These are phyloP conservation scores for Psilocybe tampanensis DNA, from an alignment of 768 basidiomycete genomes.

Conservation along the genomic window DNA sequence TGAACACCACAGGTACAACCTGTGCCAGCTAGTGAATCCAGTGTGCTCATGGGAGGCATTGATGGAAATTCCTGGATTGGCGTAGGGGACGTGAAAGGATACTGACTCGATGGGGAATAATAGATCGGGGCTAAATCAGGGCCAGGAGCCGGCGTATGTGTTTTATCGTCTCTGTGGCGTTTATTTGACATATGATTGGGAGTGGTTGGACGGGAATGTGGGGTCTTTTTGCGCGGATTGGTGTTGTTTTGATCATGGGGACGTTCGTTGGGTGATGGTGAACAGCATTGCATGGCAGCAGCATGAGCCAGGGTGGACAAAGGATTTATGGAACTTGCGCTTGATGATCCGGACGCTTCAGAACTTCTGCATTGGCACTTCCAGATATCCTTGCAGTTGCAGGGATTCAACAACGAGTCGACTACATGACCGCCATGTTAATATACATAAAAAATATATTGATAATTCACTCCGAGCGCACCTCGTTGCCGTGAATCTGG, in stretches of 20 bases:
- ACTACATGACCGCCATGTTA: slow-evolving; percentile 38
- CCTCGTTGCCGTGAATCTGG: slow-evolving; percentile 54
- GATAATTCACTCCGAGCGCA: slow-evolving; percentile 22
- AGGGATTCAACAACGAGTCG: slow-evolving; percentile 64
- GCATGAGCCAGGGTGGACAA: slow-evolving; percentile 40
- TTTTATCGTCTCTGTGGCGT: slow-evolving; percentile 30
- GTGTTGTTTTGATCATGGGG: not conserved
- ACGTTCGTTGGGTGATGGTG: slow-evolving; percentile 12
- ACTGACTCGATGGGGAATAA: slow-evolving; percentile 20
- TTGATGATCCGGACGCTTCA: slow-evolving; percentile 11
- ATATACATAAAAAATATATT: not conserved
- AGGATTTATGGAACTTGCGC: slow-evolving; percentile 13
- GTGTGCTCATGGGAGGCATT: slow-evolving; percentile 63
- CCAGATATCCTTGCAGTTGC: slow-evolving; percentile 57
- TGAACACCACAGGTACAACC: slow-evolving; percentile 73
- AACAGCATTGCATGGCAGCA: slow-evolving; percentile 35
- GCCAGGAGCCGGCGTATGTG: slow-evolving; percentile 25
- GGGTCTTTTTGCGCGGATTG: slow-evolving; percentile 9
- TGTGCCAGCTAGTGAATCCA: slow-evolving; percentile 62
- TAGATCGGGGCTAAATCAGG: slow-evolving; percentile 55
- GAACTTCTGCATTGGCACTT: slow-evolving; percentile 50
- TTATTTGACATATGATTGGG: slow-evolving; percentile 28
- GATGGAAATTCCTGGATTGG: slow-evolving; percentile 49
- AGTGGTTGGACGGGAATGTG: slow-evolving; percentile 31
- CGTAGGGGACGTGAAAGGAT: slow-evolving; percentile 22